Evolutionary conservation across 2,329 filamentous ascomycete genomes (phyloP), one percentile per base, ranked within the genome.

Genomic region (Graphilbum fragrans): DNA sequence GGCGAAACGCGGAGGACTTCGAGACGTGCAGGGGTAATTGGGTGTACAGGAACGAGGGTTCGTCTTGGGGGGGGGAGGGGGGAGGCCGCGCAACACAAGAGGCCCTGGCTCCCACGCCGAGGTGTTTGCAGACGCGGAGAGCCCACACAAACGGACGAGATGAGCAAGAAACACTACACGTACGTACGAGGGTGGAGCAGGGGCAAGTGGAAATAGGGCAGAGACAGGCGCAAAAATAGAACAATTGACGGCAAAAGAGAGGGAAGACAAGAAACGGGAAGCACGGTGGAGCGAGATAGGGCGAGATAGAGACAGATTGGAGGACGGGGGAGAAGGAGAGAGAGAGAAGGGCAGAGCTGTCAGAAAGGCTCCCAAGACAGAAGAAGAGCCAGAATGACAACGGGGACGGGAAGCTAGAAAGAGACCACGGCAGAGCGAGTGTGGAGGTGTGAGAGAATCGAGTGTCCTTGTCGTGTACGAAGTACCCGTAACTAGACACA

Each of bases 1-100:
- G 41, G 41, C 45, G 45, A 49, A 49, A 49, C 47, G 47, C 47
- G 47, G 43, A 49, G 43, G 45, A 40, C 37, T 36, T 44, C 45
- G 35, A 44, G 43, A 47, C 35, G 41, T 39, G 39, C 42, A 41
- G 23, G 33, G 23, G 27, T 36, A 38, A 35, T 34, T 36, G 41
- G 41, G 27, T 42, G 43, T 37, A 38, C 39, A 39, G 22, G 18
- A 21, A 29, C 6, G n/a, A n/a, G n/a, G n/a, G n/a, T n/a, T n/a
- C n/a, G n/a, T n/a, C n/a, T n/a, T n/a, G n/a, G 29, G 29, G 29
- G 29, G 29, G n/a, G 29, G 14, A 31, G 14, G 29, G 12, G 29
- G 32, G 35, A 36, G 42, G 45, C 41, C 41, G 36, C 43, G 45
- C 40, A 45, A 31, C 42, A n/a, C n/a, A 25, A 37, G n/a, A 18